Evolutionary conservation across 352 stramenopile species (phyloP).

Genomic region (Pythium insidiosum): DNA sequence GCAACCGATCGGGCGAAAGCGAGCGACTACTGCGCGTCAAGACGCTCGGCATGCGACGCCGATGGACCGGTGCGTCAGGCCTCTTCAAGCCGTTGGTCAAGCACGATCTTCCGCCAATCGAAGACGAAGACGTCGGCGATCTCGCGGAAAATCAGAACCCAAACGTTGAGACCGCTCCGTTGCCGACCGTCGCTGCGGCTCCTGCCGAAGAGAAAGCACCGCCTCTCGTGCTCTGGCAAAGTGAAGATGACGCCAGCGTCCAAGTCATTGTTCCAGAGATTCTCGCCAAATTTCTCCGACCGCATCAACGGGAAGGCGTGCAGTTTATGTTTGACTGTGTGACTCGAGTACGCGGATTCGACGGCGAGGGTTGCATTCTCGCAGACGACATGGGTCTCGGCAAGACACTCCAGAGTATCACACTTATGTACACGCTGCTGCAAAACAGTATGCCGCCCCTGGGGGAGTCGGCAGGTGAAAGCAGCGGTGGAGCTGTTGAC

Average conservation of each 20-base stretch:
- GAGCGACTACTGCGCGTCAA: conserved; percentile 71
- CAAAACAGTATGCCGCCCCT: conserved; percentile 60
- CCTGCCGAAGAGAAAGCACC: no score
- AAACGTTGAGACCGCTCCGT: conserved; percentile 19
- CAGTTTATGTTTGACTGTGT: conserved; percentile 97
- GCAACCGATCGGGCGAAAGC: conserved; percentile 59
- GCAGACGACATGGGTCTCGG: conserved; percentile 86
- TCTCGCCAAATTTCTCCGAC: conserved; percentile 92
- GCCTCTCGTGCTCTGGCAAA: conserved; percentile 77
- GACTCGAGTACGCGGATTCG: conserved; percentile 58
- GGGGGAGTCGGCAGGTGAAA: no score
- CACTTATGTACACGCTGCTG: conserved; percentile 81
- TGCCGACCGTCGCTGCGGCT: no score
- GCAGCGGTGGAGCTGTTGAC: no score
- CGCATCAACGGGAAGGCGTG: conserved; percentile 95
- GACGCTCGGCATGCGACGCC: conserved; percentile 72
- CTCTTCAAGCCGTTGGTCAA: conserved; percentile 47
- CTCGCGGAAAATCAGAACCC: conserved; percentile 18
- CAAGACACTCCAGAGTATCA: conserved; percentile 85
- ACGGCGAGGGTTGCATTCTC: conserved; percentile 80
- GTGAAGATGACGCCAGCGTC: conserved; percentile 44
- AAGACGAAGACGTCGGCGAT: conserved; percentile 39
- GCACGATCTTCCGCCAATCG: conserved; percentile 51
- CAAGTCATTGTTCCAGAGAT: conserved; percentile 84
- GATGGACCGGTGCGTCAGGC: conserved; percentile 42